Evolutionary conservation across 2,329 filamentous ascomycete species (phyloP).

Genomic region (Ceratocystis destructans): DNA sequence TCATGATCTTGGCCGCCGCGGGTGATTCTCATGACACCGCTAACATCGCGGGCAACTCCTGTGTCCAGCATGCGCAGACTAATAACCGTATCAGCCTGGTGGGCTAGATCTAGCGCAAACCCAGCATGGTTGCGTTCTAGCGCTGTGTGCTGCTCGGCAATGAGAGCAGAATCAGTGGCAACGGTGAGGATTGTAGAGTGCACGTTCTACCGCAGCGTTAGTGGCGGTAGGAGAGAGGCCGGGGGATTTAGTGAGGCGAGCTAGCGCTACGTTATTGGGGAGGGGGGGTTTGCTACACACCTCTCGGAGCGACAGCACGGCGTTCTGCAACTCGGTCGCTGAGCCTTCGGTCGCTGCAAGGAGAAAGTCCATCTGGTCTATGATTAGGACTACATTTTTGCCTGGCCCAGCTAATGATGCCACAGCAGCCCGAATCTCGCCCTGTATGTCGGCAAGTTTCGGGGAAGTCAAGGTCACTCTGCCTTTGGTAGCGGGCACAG

Average conservation of each 20-base stretch:
- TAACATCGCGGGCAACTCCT: slow-evolving; percentile 79
- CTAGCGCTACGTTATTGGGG: slow-evolving; percentile 1
- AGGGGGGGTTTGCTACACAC: slow-evolving; percentile 32
- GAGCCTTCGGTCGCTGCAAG: slow-evolving; percentile 43
- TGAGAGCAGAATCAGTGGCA: slow-evolving; percentile 59
- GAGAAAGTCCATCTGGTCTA: slow-evolving; percentile 53
- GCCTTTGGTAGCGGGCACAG: slow-evolving; percentile 16
- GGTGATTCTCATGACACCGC: slow-evolving; percentile 69
- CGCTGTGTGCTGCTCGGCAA: slow-evolving; percentile 45
- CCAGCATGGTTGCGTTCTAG: slow-evolving; percentile 58
- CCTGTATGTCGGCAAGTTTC: slow-evolving; percentile 27
- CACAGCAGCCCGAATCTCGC: slow-evolving; percentile 30
- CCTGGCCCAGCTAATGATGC: slow-evolving; percentile 24
- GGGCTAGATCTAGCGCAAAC: slow-evolving; percentile 59
- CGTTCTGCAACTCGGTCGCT: slow-evolving; percentile 37
- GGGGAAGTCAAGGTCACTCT: slow-evolving; percentile 17
- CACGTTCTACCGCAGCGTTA: slow-evolving; percentile 34
- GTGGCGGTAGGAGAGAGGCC: slow-evolving; percentile 30
- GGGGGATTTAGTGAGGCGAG: slow-evolving; percentile 36
- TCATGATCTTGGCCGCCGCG: slow-evolving; percentile 31
- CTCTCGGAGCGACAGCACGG: slow-evolving; percentile 47
- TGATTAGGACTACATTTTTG: slow-evolving; percentile 41
- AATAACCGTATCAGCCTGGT: slow-evolving; percentile 58
- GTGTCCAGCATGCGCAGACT: slow-evolving; percentile 68
- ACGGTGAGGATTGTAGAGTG: slow-evolving; percentile 54